Conservation (phyloP, 2,329 filamentous ascomycete species). For the Colletotrichum spaethianum region DNA sequence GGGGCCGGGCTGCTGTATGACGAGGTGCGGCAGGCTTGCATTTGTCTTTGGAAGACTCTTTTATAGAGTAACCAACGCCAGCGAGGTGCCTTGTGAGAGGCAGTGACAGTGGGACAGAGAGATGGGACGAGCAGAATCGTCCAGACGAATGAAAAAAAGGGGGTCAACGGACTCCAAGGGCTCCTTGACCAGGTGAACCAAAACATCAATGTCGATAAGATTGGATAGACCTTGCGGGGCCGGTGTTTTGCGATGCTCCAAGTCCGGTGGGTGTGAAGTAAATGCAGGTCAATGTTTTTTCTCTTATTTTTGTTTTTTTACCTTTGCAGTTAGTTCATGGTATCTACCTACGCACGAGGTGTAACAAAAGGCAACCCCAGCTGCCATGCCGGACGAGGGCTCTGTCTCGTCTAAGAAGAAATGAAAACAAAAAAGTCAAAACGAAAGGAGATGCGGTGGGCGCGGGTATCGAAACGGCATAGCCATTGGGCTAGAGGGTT, state of each 20-base stretch:
- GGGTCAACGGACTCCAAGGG: slow-evolving; percentile 8
- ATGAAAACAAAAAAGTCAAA: neutral
- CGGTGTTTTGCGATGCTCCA: neutral
- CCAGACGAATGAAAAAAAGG: slow-evolving; percentile 7
- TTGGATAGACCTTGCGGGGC: slow-evolving; percentile 10
- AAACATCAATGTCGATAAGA: neutral
- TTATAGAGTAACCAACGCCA: neutral
- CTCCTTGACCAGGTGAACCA: slow-evolving; percentile 3
- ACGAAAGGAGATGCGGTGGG: neutral
- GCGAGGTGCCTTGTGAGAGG: neutral
- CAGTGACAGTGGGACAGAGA: neutral
- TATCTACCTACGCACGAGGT: neutral
- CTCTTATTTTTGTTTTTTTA: neutral
- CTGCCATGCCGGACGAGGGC: neutral
- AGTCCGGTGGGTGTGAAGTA: neutral
- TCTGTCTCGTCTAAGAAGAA: neutral
- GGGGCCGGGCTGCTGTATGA: neutral
- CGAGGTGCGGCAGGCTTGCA: too few species aligned
- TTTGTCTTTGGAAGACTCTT: slow-evolving; percentile 6
- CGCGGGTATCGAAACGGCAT: neutral
- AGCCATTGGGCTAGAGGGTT: neutral
- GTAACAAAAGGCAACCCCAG: neutral
- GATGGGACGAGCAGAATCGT: slow-evolving; percentile 12
- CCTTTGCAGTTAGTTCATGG: neutral
- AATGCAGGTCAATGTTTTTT: neutral